A percentile compares a stretch with the other conserved stretches of the same genome.
Conservation (phyloP, 371 early-diverging fungal species). For the Basidiobolus meristosporus region DNA sequence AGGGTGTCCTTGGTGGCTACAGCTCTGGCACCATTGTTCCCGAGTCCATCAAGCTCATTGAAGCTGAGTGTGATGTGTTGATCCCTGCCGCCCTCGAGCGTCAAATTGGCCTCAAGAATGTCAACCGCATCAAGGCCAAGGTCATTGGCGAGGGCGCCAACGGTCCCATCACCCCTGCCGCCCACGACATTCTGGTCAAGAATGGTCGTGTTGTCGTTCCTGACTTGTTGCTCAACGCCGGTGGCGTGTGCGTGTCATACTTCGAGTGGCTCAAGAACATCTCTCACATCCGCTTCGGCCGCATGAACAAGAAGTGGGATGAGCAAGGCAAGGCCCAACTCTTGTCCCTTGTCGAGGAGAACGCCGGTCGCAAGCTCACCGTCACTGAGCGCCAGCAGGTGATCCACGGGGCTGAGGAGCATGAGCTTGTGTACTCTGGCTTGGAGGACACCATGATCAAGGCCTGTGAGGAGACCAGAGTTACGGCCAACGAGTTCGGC, state of each 20-base stretch:
- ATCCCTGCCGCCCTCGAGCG: constrained; percentile 78
- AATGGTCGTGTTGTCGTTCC: constrained; percentile 56
- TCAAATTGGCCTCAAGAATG: constrained; percentile 66
- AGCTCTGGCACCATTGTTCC: constrained; percentile 34
- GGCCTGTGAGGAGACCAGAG: no score
- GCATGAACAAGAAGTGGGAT: constrained; percentile 84
- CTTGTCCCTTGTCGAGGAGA: constrained; percentile 55
- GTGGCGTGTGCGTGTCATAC: constrained; percentile 65
- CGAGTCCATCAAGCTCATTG: constrained; percentile 41
- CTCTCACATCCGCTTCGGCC: constrained; percentile 74
- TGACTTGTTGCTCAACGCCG: constrained; percentile 71
- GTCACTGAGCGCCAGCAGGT: constrained; percentile 59
- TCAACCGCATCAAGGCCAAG: constrained; percentile 61
- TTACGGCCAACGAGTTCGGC: no score
- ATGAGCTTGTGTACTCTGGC: no score
- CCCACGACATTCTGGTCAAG: constrained; percentile 43
- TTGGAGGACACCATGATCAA: no score
- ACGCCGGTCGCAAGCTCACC: constrained; percentile 50
- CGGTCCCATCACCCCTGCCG: constrained; percentile 69
- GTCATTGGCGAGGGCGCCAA: constrained; percentile 78
- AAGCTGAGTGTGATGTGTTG: constrained; percentile 67
- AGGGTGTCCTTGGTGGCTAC: constrained; percentile 49
- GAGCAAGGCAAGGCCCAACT: constrained; percentile 61
- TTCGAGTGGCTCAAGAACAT: constrained; percentile 75
- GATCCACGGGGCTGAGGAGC: no score